A percentile compares a stretch with the other conserved stretches of the same genome.
phyloP scores from a whole-genome alignment of 768 basidiomycete genomes.

The Wakefieldia striispora region DNA sequence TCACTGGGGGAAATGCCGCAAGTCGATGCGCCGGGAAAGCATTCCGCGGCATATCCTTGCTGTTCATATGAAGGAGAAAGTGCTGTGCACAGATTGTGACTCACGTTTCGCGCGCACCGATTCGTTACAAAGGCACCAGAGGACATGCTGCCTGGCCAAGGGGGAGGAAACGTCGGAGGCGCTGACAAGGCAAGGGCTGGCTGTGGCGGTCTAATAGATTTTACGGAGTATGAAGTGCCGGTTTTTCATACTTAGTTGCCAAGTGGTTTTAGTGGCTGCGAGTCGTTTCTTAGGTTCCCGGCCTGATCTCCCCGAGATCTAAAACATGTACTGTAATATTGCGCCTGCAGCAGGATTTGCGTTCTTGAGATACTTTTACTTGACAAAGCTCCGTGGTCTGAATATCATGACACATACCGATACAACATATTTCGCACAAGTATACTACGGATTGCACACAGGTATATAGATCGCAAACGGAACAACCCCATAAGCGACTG shows the following conservation, averaged over 20 bases:
- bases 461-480: background rate
- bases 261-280: too few relatives aligned
- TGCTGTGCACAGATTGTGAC: constrained; percentile 15
- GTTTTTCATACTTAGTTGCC: background rate
- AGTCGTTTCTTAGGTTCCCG: background rate
- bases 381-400: too few relatives aligned
- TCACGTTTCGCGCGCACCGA: constrained; percentile 23
- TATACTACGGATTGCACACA: background rate
- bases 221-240: background rate
- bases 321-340: too few relatives aligned
- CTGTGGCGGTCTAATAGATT: background rate
- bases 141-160: constrained; percentile 3
- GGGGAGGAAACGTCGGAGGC: background rate
- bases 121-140: constrained; percentile 25
- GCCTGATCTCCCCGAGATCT: too few relatives aligned
- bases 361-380: too few relatives aligned
- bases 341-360: too few relatives aligned
- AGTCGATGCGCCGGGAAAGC: constrained; percentile 25
- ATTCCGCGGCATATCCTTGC: constrained; percentile 24
- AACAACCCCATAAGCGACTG: background rate
- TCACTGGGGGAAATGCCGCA: constrained; percentile 17
- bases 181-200: background rate
- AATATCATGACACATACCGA: background rate
- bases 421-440: background rate
- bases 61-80: constrained; percentile 22